A percentile compares a stretch with the other conserved stretches of the same genome.
Conservation (phyloP, 1,284 basidiomycete species). For the Microbotryum lychnidis-dioicae region DNA sequence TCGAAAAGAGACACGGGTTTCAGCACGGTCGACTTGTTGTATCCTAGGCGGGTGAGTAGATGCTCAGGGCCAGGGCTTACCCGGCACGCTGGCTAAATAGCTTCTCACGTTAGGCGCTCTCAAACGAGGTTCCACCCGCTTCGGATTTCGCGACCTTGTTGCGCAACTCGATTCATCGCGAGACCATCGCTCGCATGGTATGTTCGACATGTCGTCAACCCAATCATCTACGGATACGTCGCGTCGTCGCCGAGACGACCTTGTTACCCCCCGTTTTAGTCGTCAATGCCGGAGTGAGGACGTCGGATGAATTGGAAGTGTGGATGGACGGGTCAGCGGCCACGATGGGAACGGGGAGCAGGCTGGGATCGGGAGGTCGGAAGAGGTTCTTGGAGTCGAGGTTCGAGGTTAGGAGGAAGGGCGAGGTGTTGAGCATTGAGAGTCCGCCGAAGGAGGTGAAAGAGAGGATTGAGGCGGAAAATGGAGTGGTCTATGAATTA, state of each 20-base stretch:
- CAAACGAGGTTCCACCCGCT: constrained; percentile 48
- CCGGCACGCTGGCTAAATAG: no score
- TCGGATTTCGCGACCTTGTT: constrained; percentile 65
- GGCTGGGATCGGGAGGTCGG: not conserved
- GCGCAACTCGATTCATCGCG: constrained; percentile 66
- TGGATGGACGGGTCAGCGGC: constrained; percentile 59
- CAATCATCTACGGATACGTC: constrained; percentile 60
- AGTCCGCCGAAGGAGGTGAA: constrained; percentile 36
- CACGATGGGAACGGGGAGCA: not conserved
- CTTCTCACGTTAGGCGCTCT: constrained; percentile 38
- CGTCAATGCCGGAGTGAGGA: constrained; percentile 74
- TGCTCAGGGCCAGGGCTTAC: not conserved
- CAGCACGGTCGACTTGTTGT: constrained; percentile 77
- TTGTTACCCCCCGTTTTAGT: constrained; percentile 73
- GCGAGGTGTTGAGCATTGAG: constrained; percentile 18
- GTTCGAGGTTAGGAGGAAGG: constrained; percentile 33
- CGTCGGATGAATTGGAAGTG: constrained; percentile 61
- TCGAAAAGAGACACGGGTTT: constrained; percentile 64
- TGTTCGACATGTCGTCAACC: constrained; percentile 77
- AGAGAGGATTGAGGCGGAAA: constrained; percentile 52
- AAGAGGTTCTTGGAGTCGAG: constrained; percentile 37
- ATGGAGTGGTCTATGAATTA: constrained; percentile 57
- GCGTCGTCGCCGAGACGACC: constrained; percentile 51
- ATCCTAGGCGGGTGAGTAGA: constrained; percentile 63
- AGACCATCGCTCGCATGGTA: constrained; percentile 72